Evolutionary conservation across 2,329 filamentous ascomycete species (phyloP), one percentile per base, ranked within the genome.

Genomic region (Aspergillus fumigatiaffinis): DNA sequence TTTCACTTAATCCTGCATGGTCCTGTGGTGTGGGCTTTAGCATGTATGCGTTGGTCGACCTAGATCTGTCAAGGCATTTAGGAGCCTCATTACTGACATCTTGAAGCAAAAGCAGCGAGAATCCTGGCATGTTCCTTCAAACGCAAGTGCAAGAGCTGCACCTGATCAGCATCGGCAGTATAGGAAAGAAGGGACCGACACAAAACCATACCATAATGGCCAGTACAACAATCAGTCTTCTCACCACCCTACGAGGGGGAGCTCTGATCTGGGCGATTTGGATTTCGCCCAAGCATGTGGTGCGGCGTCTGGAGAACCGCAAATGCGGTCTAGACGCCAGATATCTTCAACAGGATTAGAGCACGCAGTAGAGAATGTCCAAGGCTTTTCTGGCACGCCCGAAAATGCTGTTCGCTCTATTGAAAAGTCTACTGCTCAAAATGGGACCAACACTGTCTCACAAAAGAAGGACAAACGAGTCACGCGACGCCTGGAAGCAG

Each of bases 401-500:
- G 55, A 58, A 23, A 21, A 51, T 12, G 48, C 51, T 8, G 46
- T 60, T 23, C 55, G 42, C 44, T 55, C 58, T 26, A 38, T n/a
- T 17, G 60, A 62, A 2, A 63, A 64, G 20, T 59, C 52, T 32
- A 50, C 56, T 6, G 61, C 64, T 1, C 60, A 65, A 4, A 66
- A 62, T 9, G 63, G 58, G 66, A 61, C 60, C 7, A 67, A 62
- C 28, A 57, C 58, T 8, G 58, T 58, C 2, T 14, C 55, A 4
- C 53, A 57, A 5, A 67, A 64, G 21, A 68, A 70, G 54, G 66
- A 73, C 38, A 65, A 67, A 50, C 68, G 69, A 1, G 71, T 67
- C 10, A 71, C 69, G 14, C 68, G 60, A 41, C 65, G 68, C 8
- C 52, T 73, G 42, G 71, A 73, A 53, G 67, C 65, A n/a, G 69